Conservation (phyloP, 2,329 filamentous ascomycete species). For the Diatrype stigma region DNA sequence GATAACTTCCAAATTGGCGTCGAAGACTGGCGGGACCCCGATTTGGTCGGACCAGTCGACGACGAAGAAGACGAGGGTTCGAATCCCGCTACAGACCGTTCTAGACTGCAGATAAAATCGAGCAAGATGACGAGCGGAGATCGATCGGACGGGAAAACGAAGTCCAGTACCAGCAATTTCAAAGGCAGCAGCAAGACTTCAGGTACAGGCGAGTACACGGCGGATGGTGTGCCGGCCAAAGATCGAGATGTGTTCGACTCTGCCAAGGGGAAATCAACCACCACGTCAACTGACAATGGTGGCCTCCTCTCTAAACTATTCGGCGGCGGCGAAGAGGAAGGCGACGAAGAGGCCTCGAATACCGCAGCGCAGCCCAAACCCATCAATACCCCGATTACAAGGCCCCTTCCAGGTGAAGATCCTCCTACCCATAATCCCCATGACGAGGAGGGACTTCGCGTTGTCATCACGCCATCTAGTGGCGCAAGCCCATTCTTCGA, state of each 20-base stretch:
- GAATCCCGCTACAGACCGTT: background rate
- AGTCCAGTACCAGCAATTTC: background rate
- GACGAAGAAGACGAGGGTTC: constrained; percentile 16
- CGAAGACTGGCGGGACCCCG: constrained; percentile 81
- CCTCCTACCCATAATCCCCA: constrained; percentile 32
- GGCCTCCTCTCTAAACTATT: constrained; percentile 49
- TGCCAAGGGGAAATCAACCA: constrained; percentile 19
- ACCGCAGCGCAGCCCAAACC: constrained; percentile 27
- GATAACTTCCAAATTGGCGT: constrained; percentile 79
- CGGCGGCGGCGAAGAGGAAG: constrained; percentile 31
- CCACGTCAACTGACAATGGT: constrained; percentile 14
- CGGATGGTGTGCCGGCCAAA: constrained; percentile 30
- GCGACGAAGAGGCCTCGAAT: constrained; percentile 27
- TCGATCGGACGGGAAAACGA: background rate
- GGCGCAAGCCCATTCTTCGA: constrained; percentile 93
- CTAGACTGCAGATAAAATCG: background rate
- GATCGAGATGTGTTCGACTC: constrained; percentile 25
- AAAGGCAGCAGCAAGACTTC: constrained; percentile 46
- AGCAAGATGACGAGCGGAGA: background rate
- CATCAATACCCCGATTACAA: constrained; percentile 16
- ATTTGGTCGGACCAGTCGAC: constrained; percentile 50
- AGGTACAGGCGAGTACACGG: constrained; percentile 66
- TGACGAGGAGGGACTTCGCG: constrained; percentile 79
- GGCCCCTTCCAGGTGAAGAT: constrained; percentile 17
- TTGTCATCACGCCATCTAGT: constrained; percentile 89